These are phyloP conservation scores for Calendula officinalis DNA, from an alignment of 129 eudicot genomes.

Conservation along the genomic window DNA sequence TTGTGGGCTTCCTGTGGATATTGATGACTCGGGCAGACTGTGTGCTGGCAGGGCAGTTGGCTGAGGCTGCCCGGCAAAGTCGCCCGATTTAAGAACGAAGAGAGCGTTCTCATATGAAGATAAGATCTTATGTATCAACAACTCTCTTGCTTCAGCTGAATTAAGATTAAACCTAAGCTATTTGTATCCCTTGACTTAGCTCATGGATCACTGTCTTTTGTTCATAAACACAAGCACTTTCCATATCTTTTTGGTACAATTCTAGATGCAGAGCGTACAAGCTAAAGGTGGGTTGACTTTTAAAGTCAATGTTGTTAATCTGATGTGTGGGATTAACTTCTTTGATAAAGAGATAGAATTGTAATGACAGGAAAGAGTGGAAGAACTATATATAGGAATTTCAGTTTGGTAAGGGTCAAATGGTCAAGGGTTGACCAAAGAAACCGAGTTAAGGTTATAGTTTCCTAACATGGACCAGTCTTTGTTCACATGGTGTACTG, in stretches of 20 bases:
- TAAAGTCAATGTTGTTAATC: not conserved
- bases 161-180: constrained; percentile 52
- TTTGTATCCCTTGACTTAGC: constrained; percentile 40
- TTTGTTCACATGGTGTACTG: constrained; percentile 19
- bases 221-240: constrained; percentile 30
- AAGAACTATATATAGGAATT: not conserved
- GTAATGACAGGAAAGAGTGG: not conserved
- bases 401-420: too few species aligned
- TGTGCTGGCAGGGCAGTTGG: constrained; percentile 8
- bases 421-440: constrained; percentile 17
- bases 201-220: constrained; percentile 40
- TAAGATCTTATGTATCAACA: constrained; percentile 45
- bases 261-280: not conserved
- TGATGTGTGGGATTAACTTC: not conserved
- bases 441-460: constrained; percentile 22
- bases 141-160: constrained; percentile 35
- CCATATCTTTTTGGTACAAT: constrained; percentile 31
- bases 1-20: constrained; percentile 43
- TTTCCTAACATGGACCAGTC: constrained; percentile 12
- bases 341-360: not conserved
- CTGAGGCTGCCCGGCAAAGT: constrained; percentile 34
- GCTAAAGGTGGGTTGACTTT: constrained; percentile 10
- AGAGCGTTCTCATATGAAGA: constrained; percentile 63
- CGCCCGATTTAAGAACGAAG: constrained; percentile 45
- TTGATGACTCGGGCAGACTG: constrained; percentile 36